These are phyloP conservation scores for Aspergillus baeticus DNA, from an alignment of 495 filamentous ascomycete species.

Conservation along the genomic window DNA sequence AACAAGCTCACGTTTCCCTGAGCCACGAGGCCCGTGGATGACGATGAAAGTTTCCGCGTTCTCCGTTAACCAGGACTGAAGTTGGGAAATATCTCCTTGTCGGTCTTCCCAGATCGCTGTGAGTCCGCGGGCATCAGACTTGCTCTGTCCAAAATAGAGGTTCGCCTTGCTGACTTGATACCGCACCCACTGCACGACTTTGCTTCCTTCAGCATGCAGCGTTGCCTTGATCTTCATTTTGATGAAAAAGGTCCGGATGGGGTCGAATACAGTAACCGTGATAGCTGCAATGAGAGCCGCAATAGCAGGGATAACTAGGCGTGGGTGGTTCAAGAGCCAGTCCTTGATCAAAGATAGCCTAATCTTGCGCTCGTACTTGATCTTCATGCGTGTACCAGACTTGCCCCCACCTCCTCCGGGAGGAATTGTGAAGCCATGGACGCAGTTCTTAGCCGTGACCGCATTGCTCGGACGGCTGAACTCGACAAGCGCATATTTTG, in stretches of 20 bases:
- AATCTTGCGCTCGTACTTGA: constrained; percentile 77
- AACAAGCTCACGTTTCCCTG: constrained; percentile 85
- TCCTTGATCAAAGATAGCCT: constrained; percentile 78
- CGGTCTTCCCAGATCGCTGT: constrained; percentile 86
- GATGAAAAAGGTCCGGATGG: constrained; percentile 88
- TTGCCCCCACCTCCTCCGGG: constrained; percentile 70
- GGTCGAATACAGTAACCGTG: constrained; percentile 90
- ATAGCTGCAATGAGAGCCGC: constrained; percentile 79
- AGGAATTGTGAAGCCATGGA: constrained; percentile 76
- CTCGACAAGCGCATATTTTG: constrained; percentile 75
- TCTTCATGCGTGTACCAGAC: constrained; percentile 66
- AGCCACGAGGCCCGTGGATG: constrained; percentile 87
- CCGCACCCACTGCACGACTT: constrained; percentile 75
- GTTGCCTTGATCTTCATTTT: constrained; percentile 78
- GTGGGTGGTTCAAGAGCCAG: constrained; percentile 86
- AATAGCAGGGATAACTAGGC: constrained; percentile 79
- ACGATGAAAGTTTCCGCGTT: constrained; percentile 91
- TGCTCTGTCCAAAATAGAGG: constrained; percentile 54
- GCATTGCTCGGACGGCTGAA: constrained; percentile 68
- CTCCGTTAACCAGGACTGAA: constrained; percentile 85
- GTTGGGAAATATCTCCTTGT: constrained; percentile 71
- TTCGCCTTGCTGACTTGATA: constrained; percentile 67
- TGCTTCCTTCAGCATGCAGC: constrained; percentile 69
- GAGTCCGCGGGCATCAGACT: constrained; percentile 65
- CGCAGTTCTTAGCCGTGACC: constrained; percentile 86